Base-by-base conservation (phyloP, 257 asterid species). In the Orobanche coerulescens region DNA sequence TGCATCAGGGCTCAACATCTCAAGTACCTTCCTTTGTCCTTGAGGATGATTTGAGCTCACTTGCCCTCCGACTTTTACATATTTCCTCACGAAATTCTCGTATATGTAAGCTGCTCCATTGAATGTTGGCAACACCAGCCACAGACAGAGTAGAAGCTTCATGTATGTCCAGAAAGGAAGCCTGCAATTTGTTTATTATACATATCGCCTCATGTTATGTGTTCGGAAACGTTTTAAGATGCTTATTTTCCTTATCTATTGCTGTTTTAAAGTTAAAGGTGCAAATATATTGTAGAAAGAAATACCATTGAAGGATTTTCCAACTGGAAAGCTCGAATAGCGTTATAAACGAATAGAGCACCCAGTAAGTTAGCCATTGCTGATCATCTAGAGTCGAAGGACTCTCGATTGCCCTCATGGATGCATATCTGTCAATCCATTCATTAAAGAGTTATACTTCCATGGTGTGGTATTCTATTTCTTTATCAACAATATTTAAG, bases 341-440 rank as follows among this genome's bases (percentile, higher is more conserved):
- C 18, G 95, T 71, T 19, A 81, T 71, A 4, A 88, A 84, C 1
- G 96, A 88, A 78, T 88, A 88, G 2, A 88, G 81, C 78, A 91
- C 70, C 98, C 98, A 88, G 65, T 88, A 91, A 1, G 96, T 91
- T 0, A 88, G 82, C 96, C 96, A 91, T 48, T 91, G 95, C 31
- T 84, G 98, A 78, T 91, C 95, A 59, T 91, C 95, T 11, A 85
- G 74, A 1, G 95, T 75, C 68, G 97, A 84, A 61, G 96, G 96
- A 76, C 91, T 90, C 79, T 88, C 98, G 16, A 91, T 91, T 56
- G 95, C 95, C 69, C 86, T 65, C 82, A 82, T 67, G 1, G 98
- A 85, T 52, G 92, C 89, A 64, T 85, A 88, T 71, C 95, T 91
- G 73, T 31, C 9, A 50, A 51, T 51, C 26, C n/a, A 65, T 2